These are phyloP conservation scores for Leersia perrieri DNA, from an alignment of 176 grass and related monocot genomes.

Conservation along the genomic window DNA sequence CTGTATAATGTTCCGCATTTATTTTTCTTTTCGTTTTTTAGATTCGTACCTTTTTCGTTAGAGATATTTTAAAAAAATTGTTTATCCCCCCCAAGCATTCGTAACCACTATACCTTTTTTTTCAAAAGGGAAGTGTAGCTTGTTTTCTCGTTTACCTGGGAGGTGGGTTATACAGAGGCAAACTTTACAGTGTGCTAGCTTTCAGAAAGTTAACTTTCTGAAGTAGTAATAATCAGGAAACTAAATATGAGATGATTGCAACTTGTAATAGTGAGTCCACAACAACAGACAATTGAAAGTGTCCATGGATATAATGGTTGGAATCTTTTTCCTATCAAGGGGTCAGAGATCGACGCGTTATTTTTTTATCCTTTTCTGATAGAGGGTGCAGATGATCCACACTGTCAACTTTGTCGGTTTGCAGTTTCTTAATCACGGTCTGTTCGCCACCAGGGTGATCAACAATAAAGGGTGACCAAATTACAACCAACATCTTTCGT, in stretches of 20 bases:
- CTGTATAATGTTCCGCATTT: not conserved
- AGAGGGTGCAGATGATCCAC: not conserved
- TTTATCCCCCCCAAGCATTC: not conserved
- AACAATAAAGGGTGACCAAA: not conserved
- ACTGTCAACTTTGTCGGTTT: conserved; percentile 2
- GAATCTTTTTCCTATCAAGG: conserved; percentile 16
- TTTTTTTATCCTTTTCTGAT: not conserved
- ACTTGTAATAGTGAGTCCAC: not conserved
- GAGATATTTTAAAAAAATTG: not conserved
- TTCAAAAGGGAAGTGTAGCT: too few species aligned
- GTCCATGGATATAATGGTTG: not conserved
- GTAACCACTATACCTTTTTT: not conserved
- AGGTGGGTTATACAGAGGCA: not conserved
- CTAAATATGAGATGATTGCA: not conserved
- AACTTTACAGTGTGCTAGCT: not conserved
- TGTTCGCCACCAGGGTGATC: not conserved
- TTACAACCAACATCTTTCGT: not conserved
- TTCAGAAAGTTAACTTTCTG: not conserved
- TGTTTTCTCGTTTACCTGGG: not conserved
- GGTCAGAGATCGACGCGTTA: not conserved
- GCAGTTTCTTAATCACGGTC: not conserved
- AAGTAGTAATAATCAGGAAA: not conserved
- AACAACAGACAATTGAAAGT: not conserved
- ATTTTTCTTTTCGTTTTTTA: not conserved
- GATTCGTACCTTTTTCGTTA: not conserved